Evolutionary conservation across 305 asterid genomes (phyloP).

Genomic region (Fraxinus platypoda): DNA sequence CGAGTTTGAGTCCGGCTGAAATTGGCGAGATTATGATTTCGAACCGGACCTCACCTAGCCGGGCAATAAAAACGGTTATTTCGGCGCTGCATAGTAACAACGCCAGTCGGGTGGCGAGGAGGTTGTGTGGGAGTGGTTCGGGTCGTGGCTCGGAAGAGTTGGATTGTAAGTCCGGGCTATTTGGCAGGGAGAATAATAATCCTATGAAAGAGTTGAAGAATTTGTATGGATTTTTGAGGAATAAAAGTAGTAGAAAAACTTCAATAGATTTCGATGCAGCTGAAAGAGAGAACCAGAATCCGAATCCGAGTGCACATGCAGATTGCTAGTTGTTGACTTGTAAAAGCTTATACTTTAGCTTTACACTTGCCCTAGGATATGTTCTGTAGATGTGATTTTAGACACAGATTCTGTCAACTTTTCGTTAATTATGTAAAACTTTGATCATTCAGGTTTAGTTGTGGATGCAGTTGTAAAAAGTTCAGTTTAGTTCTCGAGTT

Average conservation of each 20-base stretch:
- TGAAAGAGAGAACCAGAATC: slow-evolving; percentile 40
- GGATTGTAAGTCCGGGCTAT: slow-evolving; percentile 29
- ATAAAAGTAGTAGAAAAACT: slow-evolving; percentile 53
- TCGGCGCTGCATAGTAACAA: slow-evolving; percentile 65
- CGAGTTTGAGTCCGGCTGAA: slow-evolving; percentile 79
- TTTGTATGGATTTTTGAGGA: slow-evolving; percentile 62
- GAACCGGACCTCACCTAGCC: slow-evolving; percentile 79
- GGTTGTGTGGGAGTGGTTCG: slow-evolving; percentile 32
- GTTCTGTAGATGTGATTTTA: not conserved
- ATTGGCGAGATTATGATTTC: slow-evolving; percentile 84
- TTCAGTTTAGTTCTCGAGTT: not conserved
- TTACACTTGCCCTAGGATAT: not conserved
- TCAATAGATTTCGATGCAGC: slow-evolving; percentile 31
- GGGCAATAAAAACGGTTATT: slow-evolving; percentile 75
- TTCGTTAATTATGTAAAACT: not conserved
- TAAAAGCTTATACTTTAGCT: not conserved
- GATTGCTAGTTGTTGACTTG: not conserved
- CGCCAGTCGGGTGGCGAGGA: slow-evolving; percentile 42
- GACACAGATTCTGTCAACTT: not conserved
- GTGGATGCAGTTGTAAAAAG: not conserved
- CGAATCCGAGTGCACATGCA: not conserved
- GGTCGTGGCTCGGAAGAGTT: not conserved
- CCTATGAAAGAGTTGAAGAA: slow-evolving; percentile 67
- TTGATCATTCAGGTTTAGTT: not conserved
- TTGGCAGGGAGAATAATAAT: slow-evolving; percentile 32